Percentiles rank a stretch among this genome's conserved stretches.
Evolutionary conservation across 2,329 filamentous ascomycete genomes (phyloP).

Genomic region (Colletotrichum limetticola): DNA sequence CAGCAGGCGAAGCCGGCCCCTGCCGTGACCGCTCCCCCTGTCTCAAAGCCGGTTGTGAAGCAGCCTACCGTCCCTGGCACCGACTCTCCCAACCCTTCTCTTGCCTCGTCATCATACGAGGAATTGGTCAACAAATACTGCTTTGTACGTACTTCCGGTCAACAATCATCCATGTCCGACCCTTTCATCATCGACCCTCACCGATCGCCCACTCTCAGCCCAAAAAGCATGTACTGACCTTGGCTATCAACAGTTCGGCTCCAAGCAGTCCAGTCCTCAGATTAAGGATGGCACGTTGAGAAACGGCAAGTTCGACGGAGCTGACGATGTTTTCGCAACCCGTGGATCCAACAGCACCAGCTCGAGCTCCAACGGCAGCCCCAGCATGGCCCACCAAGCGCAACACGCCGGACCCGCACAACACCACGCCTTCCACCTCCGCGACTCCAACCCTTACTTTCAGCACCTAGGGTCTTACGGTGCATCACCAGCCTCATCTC

Average conservation of each 20-base stretch:
- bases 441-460: constrained; percentile 33
- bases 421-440: constrained; percentile 52
- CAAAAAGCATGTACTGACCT: constrained; percentile 51
- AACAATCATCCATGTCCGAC: constrained; percentile 41
- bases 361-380: constrained; percentile 51
- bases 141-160: constrained; percentile 85
- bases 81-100: constrained; percentile 63
- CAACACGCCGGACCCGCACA: constrained; percentile 50
- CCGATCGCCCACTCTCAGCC: constrained; percentile 32
- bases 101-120: constrained; percentile 91
- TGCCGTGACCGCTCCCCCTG: constrained; percentile 20
- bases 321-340: constrained; percentile 47
- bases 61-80: constrained; percentile 50
- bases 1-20: constrained; percentile 26
- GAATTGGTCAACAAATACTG: constrained; percentile 99
- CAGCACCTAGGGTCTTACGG: constrained; percentile 42
- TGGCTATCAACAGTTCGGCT: constrained; percentile 65
- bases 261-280: constrained; percentile 65
- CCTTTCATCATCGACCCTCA: constrained; percentile 32
- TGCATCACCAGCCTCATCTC: constrained; percentile 47
- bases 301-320: constrained; percentile 55
- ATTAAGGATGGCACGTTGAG: constrained; percentile 59
- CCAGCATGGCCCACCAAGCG: constrained; percentile 46
- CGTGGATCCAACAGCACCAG: constrained; percentile 48
- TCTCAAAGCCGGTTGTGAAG: constrained; percentile 12